Evolutionary conservation across 2,329 filamentous ascomycete genomes (phyloP).

Genomic region (Sphaerulina vaccinii): DNA sequence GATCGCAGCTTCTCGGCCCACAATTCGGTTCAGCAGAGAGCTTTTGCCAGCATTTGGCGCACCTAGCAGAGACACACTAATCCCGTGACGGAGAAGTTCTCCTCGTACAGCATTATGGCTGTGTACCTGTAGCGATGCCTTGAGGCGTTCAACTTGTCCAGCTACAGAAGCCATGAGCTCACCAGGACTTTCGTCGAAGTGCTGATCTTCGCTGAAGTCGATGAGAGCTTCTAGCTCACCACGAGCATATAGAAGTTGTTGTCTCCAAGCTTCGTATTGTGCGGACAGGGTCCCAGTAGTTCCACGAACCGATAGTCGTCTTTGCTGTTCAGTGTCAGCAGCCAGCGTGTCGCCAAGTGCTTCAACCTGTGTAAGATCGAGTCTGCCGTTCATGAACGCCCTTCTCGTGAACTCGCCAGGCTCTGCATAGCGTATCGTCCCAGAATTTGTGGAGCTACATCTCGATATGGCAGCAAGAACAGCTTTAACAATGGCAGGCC

Average conservation of each 20-base stretch:
- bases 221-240: slow-evolving; percentile 94
- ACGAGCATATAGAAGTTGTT: slow-evolving; percentile 72
- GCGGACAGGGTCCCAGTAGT: slow-evolving; percentile 63
- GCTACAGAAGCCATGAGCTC: slow-evolving; percentile 71
- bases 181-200: slow-evolving; percentile 84
- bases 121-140: slow-evolving; percentile 64
- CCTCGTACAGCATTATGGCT: slow-evolving; percentile 75
- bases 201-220: slow-evolving; percentile 95
- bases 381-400: slow-evolving; percentile 80
- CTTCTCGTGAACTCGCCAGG: slow-evolving; percentile 93
- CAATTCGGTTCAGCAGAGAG: slow-evolving; percentile 83
- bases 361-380: slow-evolving; percentile 82
- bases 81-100: slow-evolving; percentile 80
- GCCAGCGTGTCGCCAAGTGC: slow-evolving; percentile 61
- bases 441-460: slow-evolving; percentile 18
- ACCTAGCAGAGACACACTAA: slow-evolving; percentile 80
- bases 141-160: slow-evolving; percentile 60
- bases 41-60: slow-evolving; percentile 95
- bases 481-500: slow-evolving; percentile 81
- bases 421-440: slow-evolving; percentile 76
- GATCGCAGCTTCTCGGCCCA: slow-evolving; percentile 91
- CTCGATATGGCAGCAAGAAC: slow-evolving; percentile 69
- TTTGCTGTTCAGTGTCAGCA: slow-evolving; percentile 85
- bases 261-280: slow-evolving; percentile 81
- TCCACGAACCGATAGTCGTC: slow-evolving; percentile 78